Evolutionary conservation across 2,329 filamentous ascomycete species (phyloP), one percentile per base, ranked within the genome.

Genomic region (Chaetoscypha palmicola): DNA sequence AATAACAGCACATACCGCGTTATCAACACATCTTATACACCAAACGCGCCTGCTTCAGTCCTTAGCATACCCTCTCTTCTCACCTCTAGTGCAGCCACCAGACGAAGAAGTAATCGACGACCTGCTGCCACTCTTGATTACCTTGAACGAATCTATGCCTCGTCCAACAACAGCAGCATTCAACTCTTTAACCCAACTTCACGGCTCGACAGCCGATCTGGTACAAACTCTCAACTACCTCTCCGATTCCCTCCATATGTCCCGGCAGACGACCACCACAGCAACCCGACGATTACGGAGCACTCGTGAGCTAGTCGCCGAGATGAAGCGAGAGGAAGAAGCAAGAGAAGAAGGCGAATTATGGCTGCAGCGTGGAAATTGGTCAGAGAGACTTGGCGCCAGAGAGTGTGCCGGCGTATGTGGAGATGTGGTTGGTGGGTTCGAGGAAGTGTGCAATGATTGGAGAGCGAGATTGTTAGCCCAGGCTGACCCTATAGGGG

Each of bases 181-280:
- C 54, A 72, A 74, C 54, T 86, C 84, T 8, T 68, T 90, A 35
- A 73, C 79, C 46, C 74, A 77, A 17, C 72, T 91, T 40, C 81
- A 87, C 60, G 72, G 76, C 5, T 72, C 86, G 51, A 90, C 85
- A 0, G 70, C 77, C 20, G 84, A 89, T 49, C 69, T 91, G 21
- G 77, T 91, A 7, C 77, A 87, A 57, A 86, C 87, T 5, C 76
- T 98, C 36, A 88, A 87, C 55, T 84, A 88, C 53, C 72, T 98
- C 3, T 88, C 86, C 5, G 92, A 98, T 62, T 90, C 87, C 3
- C 72, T 98, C 24, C 91, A 97, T 65, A 95, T 97, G 83, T 89
- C 85, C 23, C 81, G 88, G 10, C 91, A 97, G 65, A 85, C 86
- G 1, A 92, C 87, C 0, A 84, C 81, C 2, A 83, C 84, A 8